These are phyloP conservation scores for Serendipita sp. DNA, from an alignment of 768 basidiomycete genomes.

Conservation along the genomic window DNA sequence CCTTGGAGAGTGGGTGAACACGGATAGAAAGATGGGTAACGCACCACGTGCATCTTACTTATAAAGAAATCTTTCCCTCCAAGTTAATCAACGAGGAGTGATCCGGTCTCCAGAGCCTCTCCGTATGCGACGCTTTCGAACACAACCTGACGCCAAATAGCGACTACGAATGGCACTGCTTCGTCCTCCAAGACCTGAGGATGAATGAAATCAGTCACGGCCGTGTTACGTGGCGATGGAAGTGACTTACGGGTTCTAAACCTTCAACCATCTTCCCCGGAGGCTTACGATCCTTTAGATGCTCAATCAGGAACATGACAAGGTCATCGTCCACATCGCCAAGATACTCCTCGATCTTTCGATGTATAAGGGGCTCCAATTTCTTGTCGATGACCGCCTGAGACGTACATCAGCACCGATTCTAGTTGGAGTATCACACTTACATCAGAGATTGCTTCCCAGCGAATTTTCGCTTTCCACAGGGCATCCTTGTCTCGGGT, in stretches of 20 bases:
- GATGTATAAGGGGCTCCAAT: slow-evolving; percentile 69
- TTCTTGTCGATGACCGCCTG: slow-evolving; percentile 74
- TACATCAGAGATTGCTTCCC: slow-evolving; percentile 84
- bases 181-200: slow-evolving; percentile 82
- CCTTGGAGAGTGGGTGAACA: background rate
- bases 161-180: slow-evolving; percentile 58
- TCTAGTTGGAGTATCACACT: slow-evolving; percentile 20
- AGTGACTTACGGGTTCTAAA: slow-evolving; percentile 66
- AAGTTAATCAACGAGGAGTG: slow-evolving; percentile 51
- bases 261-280: slow-evolving; percentile 79
- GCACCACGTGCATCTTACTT: background rate
- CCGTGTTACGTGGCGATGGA: background rate
- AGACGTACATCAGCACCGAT: slow-evolving; percentile 8
- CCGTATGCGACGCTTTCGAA: slow-evolving; percentile 92
- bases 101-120: slow-evolving; percentile 76
- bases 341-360: slow-evolving; percentile 71
- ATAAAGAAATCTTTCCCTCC: background rate
- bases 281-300: slow-evolving; percentile 78
- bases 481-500: slow-evolving; percentile 63
- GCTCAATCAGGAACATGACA: slow-evolving; percentile 86
- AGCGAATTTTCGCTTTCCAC: slow-evolving; percentile 75
- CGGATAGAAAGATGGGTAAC: background rate
- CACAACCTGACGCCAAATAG: slow-evolving; percentile 81
- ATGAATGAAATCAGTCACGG: slow-evolving; percentile 6
- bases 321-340: slow-evolving; percentile 90